These are phyloP conservation scores for Citrullus mucosospermus DNA, from an alignment of 306 rosid genomes.

Conservation along the genomic window DNA sequence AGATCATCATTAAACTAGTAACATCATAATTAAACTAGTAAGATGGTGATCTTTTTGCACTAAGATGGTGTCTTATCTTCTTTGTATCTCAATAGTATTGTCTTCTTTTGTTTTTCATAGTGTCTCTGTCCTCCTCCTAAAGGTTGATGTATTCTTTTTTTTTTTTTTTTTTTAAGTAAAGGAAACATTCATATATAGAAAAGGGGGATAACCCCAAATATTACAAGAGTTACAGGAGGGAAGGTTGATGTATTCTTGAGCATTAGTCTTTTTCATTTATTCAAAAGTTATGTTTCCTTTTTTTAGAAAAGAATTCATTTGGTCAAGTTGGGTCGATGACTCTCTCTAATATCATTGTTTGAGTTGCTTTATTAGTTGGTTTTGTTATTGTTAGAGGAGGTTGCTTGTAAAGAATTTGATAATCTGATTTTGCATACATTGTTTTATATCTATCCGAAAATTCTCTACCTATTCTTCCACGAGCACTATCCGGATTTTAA, in stretches of 20 bases:
- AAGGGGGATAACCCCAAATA: too few species aligned
- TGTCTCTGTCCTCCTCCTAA: too few species aligned
- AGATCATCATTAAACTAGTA: constrained; percentile 2
- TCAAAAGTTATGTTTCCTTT: too few species aligned
- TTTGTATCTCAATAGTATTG: background rate
- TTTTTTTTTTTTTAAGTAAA: too few species aligned
- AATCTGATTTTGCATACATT: background rate
- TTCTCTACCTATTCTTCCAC: background rate
- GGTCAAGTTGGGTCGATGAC: too few species aligned
- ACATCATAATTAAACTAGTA: background rate
- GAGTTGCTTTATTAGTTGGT: background rate
- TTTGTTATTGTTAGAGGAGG: background rate
- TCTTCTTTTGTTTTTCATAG: too few species aligned
- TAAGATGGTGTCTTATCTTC: background rate
- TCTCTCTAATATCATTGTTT: background rate
- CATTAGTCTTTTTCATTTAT: too few species aligned
- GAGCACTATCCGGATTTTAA: background rate
- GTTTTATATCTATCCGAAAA: background rate
- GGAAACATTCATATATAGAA: too few species aligned
- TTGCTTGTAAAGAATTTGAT: background rate
- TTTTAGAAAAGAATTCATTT: too few species aligned
- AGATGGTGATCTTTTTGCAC: background rate
- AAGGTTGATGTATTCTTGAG: too few species aligned
- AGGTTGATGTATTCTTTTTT: too few species aligned
- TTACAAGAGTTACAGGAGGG: too few species aligned